These are phyloP conservation scores for Hyparrhenia diplandra DNA, from an alignment of 176 grass and related monocot species.

Conservation along the genomic window DNA sequence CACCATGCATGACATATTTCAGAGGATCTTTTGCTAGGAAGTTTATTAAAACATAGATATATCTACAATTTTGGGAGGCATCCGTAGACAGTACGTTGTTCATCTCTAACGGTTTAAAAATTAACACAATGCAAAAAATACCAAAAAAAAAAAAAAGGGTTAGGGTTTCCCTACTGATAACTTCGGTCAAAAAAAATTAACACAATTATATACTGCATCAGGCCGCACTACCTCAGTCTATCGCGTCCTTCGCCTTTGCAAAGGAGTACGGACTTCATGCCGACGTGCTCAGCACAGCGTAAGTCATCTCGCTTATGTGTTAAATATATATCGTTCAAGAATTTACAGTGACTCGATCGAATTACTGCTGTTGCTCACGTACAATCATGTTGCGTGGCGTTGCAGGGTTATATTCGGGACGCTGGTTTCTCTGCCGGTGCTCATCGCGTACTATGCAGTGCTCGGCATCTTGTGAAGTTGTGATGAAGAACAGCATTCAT, in stretches of 20 bases:
- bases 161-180: no score
- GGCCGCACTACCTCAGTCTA: slow-evolving; percentile 74
- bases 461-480: slow-evolving; percentile 26
- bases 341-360: neutral
- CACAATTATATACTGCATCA: neutral
- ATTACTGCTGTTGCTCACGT: no score
- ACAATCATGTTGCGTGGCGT: no score
- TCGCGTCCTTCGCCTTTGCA: slow-evolving; percentile 70
- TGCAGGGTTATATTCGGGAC: slow-evolving; percentile 79
- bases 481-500: neutral
- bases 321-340: neutral
- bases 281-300: slow-evolving; percentile 70
- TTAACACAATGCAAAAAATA: no score
- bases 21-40: no score
- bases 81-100: no score
- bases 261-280: slow-evolving; percentile 81
- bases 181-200: no score
- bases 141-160: no score
- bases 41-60: no score
- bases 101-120: no score
- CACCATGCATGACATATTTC: no score
- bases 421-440: slow-evolving; percentile 52
- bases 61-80: no score
- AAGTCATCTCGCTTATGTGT: neutral
- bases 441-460: slow-evolving; percentile 43